Evolutionary conservation across 1,139 yeast genomes (phyloP).

Genomic region (Blastobotrys illinoisensis): DNA sequence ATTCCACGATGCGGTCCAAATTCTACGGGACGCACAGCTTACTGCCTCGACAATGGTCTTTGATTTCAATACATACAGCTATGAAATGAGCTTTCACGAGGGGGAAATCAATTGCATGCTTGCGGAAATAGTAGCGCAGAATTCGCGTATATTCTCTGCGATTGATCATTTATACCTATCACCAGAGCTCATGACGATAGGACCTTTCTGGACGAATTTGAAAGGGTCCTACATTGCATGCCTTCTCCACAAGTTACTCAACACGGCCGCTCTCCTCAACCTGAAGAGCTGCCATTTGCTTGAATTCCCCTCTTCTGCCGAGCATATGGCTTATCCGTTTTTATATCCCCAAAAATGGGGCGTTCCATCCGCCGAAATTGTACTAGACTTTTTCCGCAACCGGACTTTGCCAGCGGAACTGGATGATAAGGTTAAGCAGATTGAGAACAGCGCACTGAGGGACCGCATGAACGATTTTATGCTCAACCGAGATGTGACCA

Average conservation of each 20-base stretch:
- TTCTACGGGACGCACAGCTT: neutral
- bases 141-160: neutral
- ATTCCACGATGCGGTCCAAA: neutral
- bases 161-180: neutral
- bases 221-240: neutral
- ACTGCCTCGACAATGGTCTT: neutral
- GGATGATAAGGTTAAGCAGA: neutral
- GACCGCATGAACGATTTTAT: neutral
- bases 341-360: neutral
- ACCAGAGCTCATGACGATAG: neutral
- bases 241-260: neutral
- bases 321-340: neutral
- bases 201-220: neutral
- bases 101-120: neutral
- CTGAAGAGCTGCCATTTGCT: neutral
- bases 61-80: neutral
- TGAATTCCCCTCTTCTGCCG: neutral
- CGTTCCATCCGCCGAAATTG: neutral
- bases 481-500: neutral
- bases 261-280: neutral
- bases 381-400: neutral
- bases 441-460: neutral
- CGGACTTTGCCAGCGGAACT: neutral
- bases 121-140: neutral
- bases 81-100: neutral